phyloP scores from a whole-genome alignment of 768 basidiomycete genomes.

The Boletus reticuloceps region DNA sequence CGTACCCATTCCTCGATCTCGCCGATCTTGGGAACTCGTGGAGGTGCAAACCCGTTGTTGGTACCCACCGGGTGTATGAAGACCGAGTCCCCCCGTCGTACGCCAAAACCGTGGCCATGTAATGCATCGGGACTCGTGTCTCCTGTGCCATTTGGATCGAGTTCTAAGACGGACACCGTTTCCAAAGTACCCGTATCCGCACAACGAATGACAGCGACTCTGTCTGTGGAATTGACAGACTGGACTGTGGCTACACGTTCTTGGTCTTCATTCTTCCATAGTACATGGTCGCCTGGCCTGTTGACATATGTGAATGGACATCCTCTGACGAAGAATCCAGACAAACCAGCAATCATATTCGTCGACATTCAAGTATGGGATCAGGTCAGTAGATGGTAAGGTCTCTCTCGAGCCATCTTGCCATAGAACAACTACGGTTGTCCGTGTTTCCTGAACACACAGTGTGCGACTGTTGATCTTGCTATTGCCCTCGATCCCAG shows the following conservation, averaged over 20 bases:
- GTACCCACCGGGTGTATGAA: conserved; percentile 68
- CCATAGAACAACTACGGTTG: conserved; percentile 77
- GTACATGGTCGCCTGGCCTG: conserved; percentile 90
- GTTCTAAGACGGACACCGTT: conserved; percentile 78
- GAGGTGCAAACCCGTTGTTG: conserved; percentile 69
- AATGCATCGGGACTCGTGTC: conserved; percentile 45
- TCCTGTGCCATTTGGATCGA: conserved; percentile 78
- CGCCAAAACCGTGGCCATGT: conserved; percentile 65
- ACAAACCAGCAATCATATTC: conserved; percentile 89
- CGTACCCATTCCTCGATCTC: conserved; percentile 81
- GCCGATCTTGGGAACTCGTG: conserved; percentile 80
- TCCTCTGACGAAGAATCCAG: not conserved
- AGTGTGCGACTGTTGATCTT: conserved; percentile 54
- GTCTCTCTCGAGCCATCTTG: conserved; percentile 76
- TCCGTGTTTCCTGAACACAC: conserved; percentile 67
- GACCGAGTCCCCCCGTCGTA: conserved; percentile 81
- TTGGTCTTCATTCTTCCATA: conserved; percentile 76
- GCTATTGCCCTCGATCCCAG: conserved; percentile 42
- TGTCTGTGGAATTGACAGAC: conserved; percentile 65
- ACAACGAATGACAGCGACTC: conserved; percentile 67
- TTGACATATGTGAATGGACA: conserved; percentile 8
- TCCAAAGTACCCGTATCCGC: conserved; percentile 53
- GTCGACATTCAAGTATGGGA: conserved; percentile 84
- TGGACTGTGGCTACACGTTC: conserved; percentile 73
- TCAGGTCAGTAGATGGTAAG: conserved; percentile 58